A percentile compares a stretch with the other conserved stretches of the same genome.
Evolutionary conservation across 2,329 filamentous ascomycete genomes (phyloP).

Genomic region (Rhynchosporium secalis): DNA sequence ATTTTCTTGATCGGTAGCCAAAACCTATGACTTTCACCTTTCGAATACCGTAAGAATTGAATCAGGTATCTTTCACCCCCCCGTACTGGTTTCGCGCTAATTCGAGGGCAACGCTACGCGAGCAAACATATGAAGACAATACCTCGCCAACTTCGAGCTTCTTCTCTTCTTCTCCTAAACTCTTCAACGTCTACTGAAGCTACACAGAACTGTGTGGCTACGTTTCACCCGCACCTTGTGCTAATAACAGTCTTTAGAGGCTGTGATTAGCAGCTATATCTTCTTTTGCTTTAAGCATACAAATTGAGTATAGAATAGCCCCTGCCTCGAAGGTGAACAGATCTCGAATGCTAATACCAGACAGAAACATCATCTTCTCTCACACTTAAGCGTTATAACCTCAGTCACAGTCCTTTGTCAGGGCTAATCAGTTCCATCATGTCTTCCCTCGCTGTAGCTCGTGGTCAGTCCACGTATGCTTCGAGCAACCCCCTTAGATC

Average conservation of each 20-base stretch:
- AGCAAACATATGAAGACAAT: neutral
- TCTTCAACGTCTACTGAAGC: neutral
- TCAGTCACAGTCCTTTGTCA: neutral
- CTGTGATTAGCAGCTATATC: neutral
- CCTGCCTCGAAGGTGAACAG: neutral
- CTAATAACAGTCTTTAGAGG: neutral
- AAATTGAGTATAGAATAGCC: neutral
- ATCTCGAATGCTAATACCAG: neutral
- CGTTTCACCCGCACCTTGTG: neutral
- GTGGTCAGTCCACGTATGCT: neutral
- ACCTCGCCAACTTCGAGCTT: neutral
- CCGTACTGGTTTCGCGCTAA: neutral
- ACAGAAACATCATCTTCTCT: neutral
- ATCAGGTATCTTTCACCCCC: neutral
- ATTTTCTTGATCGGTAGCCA: too few relatives aligned
- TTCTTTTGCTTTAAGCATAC: neutral
- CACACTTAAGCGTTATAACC: neutral
- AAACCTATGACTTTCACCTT: too few relatives aligned
- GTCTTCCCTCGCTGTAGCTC: neutral
- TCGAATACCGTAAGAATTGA: neutral
- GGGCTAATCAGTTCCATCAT: neutral
- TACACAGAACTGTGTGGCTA: neutral
- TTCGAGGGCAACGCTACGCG: neutral
- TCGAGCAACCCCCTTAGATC: neutral
- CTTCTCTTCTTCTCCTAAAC: neutral